Evolutionary conservation across 106 monocot species (phyloP).

Genomic region (Phalaenopsis aphrodite): DNA sequence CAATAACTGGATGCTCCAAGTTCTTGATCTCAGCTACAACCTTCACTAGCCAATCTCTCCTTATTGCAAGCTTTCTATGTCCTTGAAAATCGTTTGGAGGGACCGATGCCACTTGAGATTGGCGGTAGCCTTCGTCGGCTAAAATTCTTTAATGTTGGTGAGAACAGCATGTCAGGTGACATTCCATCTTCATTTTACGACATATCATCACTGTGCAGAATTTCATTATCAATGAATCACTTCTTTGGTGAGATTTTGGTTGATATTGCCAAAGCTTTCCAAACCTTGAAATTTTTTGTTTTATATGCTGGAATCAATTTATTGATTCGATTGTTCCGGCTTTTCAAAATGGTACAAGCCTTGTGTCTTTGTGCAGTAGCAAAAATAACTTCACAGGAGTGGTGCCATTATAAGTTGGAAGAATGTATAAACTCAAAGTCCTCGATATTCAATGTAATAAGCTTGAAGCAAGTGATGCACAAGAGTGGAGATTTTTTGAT

Average conservation of each 20-base stretch:
- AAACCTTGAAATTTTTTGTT: neutral
- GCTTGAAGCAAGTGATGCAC: too few relatives aligned
- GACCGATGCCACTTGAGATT: conserved; percentile 9
- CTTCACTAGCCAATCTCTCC: conserved; percentile 11
- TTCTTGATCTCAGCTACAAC: conserved; percentile 19
- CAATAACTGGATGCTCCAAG: too few relatives aligned
- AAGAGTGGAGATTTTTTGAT: too few relatives aligned
- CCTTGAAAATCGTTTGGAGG: conserved; percentile 11
- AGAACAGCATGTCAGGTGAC: conserved; percentile 10
- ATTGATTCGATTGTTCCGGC: too few relatives aligned
- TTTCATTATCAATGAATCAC: conserved; percentile 8
- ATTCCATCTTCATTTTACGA: conserved; percentile 22
- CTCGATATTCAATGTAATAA: too few relatives aligned
- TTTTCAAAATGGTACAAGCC: too few relatives aligned
- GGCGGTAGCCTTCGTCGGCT: neutral
- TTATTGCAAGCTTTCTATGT: neutral
- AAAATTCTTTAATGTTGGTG: neutral
- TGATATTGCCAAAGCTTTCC: conserved; percentile 2
- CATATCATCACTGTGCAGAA: conserved; percentile 1
- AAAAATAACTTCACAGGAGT: too few relatives aligned
- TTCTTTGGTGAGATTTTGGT: conserved; percentile 16
- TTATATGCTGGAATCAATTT: too few relatives aligned
- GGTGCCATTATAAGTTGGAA: too few relatives aligned
- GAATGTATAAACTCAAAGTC: too few relatives aligned
- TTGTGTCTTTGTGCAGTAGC: too few relatives aligned